Base-by-base conservation (phyloP, 2,329 filamentous ascomycete genomes). In the Teratosphaeriaceae sp. region DNA sequence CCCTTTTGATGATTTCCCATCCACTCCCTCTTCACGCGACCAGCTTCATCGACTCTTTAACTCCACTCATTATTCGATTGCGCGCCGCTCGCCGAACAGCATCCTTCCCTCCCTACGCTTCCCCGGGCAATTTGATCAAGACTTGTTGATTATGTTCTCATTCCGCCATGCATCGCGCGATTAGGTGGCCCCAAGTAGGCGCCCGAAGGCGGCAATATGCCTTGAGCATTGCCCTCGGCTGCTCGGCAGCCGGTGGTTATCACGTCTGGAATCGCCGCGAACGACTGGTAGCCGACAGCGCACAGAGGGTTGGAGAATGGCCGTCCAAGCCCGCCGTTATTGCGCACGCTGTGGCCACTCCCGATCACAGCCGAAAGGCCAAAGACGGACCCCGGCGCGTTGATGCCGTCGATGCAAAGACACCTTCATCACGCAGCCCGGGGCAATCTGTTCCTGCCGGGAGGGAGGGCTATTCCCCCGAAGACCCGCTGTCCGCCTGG, bases 401-500 rank as follows among this genome's bases (percentile, higher is more conserved):
- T 20, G 18, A 22, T 26, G 6, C 12, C 8, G 4, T 23, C n/a
- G n/a, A n/a, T n/a, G n/a, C n/a, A n/a, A n/a, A n/a, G n/a, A n/a
- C n/a, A n/a, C n/a, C n/a, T n/a, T n/a, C n/a, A n/a, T n/a, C n/a
- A n/a, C n/a, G n/a, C n/a, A n/a, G n/a, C n/a, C n/a, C 39, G 2
- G 40, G 29, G 12, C 44, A 30, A 11, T 41, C 41, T 3, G 20
- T 41, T 3, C 35, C 40, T 19, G 33, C 38, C 30, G 22, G 24
- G 11, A 34, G 38, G 18, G 44, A 5, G 3, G 23, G 38, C 18
- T 15, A 46, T 19, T 16, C 15, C 9, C 39, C 27, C 5, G 51
- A 44, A 5, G 44, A 49, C 11, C 41, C 51, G 15, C 39, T 50
- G 12, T 50, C 52, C 3, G 53, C 57, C 12, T 62, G 58, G 59